Base-by-base conservation (phyloP, 495 filamentous ascomycete genomes). In the Neurospora terricola region DNA sequence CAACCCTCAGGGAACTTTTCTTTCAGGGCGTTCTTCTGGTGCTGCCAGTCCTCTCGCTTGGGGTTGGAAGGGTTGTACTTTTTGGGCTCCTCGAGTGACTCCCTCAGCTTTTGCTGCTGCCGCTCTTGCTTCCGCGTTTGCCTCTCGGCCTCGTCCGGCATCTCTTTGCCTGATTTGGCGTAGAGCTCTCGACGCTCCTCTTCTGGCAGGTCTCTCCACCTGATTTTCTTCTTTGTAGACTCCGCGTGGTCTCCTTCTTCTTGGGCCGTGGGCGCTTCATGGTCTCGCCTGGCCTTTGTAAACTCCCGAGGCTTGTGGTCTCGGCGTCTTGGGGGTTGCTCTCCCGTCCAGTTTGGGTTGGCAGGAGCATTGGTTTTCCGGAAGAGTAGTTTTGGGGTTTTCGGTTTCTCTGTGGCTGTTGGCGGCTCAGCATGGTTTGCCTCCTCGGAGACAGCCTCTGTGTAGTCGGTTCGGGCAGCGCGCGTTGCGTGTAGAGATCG, bases 1-100 rank as follows among this genome's bases (percentile, higher is more conserved):
- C 95, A 99, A 8, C 90, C 89, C 8, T 86, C 82, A 1, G 88
- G 86, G 76, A 98, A 97, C 78, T 98, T 81, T 71, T 78, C 70
- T 43, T 77, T 78, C n/a, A 79, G 75, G 1, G 76, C 77, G 30
- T 71, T 59, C 70, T 79, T 80, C 70, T 81, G 79, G 18, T 69
- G 70, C 72, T 69, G 76, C 80, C 79, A 80, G 62, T 71, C 8
- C 11, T 74, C 74, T 6, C 34, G 70, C 43, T 38, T 72, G 43
- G 70, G 23, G 23, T n/a, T n/a, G n/a, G 42, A 34, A 0, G 43
- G 42, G 42, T 68, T 68, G 27, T 68, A 16, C 30, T 16, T 18
- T 36, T 66, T 66, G 23, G 54, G 23, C 54, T 62, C 54, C 54
- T 66, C 48, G 48, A 59, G 48, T 0, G 48, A 66, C 54, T 34